A percentile compares a stretch with the other conserved stretches of the same genome.
Conservation (phyloP, 768 basidiomycete genomes). For the Pisolithus microcarpus region DNA sequence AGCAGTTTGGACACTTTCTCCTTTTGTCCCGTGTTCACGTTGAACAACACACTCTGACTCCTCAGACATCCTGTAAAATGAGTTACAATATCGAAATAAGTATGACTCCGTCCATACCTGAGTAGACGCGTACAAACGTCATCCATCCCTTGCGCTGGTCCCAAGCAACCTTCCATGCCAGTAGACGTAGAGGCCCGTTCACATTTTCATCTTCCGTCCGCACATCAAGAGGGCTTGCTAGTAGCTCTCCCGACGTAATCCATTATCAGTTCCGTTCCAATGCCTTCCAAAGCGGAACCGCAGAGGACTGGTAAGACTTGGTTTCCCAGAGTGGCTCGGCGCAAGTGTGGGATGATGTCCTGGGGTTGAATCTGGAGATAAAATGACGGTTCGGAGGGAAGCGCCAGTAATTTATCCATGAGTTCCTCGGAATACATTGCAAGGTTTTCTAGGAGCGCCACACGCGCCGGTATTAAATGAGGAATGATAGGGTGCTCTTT, state of each 20-base stretch:
- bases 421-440: slow-evolving; percentile 76
- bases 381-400: slow-evolving; percentile 50
- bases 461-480: slow-evolving; percentile 61
- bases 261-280: slow-evolving; percentile 76
- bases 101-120: slow-evolving; percentile 41
- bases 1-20: slow-evolving; percentile 72
- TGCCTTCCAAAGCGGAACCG: slow-evolving; percentile 72
- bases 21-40: slow-evolving; percentile 58
- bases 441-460: slow-evolving; percentile 66
- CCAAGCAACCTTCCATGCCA: slow-evolving; percentile 90
- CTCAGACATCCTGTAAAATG: slow-evolving; percentile 49
- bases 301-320: slow-evolving; percentile 74
- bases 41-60: slow-evolving; percentile 53
- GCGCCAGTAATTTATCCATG: slow-evolving; percentile 61
- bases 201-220: slow-evolving; percentile 35
- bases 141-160: slow-evolving; percentile 83
- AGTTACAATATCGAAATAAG: slow-evolving; percentile 1
- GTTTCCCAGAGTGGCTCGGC: slow-evolving; percentile 57
- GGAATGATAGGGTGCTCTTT: slow-evolving; percentile 59
- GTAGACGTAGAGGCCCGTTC: slow-evolving; percentile 48
- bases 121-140: slow-evolving; percentile 87
- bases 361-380: slow-evolving; percentile 55
- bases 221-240: slow-evolving; percentile 73
- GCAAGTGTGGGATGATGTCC: slow-evolving; percentile 56
- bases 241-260: slow-evolving; percentile 74